Conservation (phyloP, 371 early-diverging fungal genomes). For the Syncephalastrum sp. region DNA sequence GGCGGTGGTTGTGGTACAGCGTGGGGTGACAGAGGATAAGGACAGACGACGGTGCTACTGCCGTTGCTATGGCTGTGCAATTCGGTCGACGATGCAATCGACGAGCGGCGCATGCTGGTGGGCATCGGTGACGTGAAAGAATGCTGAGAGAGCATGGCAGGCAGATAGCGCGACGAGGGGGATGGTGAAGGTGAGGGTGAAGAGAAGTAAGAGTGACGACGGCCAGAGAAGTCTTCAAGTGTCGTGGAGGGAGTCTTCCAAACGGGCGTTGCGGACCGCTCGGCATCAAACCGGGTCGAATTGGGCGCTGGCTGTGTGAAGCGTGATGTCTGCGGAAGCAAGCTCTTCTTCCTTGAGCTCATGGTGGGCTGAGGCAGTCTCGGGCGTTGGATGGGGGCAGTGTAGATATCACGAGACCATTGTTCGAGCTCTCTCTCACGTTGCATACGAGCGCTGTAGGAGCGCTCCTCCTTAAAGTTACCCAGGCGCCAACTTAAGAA, state of each 20-base stretch:
- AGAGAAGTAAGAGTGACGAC: constrained; percentile 9
- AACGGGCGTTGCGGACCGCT: constrained; percentile 21
- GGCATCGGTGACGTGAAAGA: not conserved
- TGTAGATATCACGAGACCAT: constrained; percentile 56
- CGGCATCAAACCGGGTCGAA: constrained; percentile 40
- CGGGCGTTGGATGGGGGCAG: constrained; percentile 15
- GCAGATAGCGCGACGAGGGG: constrained; percentile 11
- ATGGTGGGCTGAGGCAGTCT: too few species aligned
- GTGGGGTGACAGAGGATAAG: constrained; percentile 37
- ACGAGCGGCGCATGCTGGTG: constrained; percentile 11
- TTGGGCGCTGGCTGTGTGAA: constrained; percentile 45
- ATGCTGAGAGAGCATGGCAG: not conserved
- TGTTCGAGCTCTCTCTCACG: constrained; percentile 59
- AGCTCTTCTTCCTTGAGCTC: constrained; percentile 1
- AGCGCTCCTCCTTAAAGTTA: constrained; percentile 47
- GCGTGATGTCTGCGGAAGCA: constrained; percentile 42
- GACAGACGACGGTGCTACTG: constrained; percentile 51
- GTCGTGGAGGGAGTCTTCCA: constrained; percentile 21
- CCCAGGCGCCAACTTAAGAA: constrained; percentile 65
- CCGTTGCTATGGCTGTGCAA: constrained; percentile 12
- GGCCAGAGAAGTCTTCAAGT: constrained; percentile 13
- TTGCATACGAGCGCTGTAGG: constrained; percentile 53
- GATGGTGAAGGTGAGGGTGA: constrained; percentile 12
- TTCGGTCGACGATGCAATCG: constrained; percentile 12
- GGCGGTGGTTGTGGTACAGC: constrained; percentile 45